A percentile compares a stretch with the other conserved stretches of the same genome.
These are phyloP conservation scores for Penicillium hesseltinei DNA, from an alignment of 2,329 filamentous ascomycete genomes.

Conservation along the genomic window DNA sequence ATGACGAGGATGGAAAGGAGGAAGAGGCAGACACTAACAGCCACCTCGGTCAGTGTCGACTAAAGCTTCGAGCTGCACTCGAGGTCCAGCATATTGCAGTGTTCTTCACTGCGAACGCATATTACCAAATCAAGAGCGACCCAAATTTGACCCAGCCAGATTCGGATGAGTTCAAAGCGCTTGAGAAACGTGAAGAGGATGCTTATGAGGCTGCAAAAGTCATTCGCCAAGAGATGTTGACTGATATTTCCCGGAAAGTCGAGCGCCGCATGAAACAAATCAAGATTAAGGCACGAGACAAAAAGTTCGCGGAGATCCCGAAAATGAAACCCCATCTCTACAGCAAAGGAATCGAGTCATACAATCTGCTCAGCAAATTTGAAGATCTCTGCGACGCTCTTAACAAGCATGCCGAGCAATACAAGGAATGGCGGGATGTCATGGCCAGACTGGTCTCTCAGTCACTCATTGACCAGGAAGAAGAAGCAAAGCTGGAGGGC, in stretches of 20 bases:
- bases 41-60: constrained; percentile 59
- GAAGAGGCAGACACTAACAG: constrained; percentile 42
- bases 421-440: constrained; percentile 72
- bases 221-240: constrained; percentile 75
- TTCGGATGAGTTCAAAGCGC: constrained; percentile 62
- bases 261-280: constrained; percentile 64
- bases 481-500: constrained; percentile 71
- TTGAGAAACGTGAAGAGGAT: constrained; percentile 69
- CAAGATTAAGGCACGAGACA: constrained; percentile 50
- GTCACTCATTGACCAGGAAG: constrained; percentile 80
- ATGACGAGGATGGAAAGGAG: constrained; percentile 38
- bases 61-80: constrained; percentile 68
- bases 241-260: constrained; percentile 57
- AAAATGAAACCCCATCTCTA: constrained; percentile 55
- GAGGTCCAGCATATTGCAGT: constrained; percentile 77
- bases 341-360: constrained; percentile 70
- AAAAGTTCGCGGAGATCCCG: constrained; percentile 63
- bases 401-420: constrained; percentile 67
- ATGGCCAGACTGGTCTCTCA: constrained; percentile 70
- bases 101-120: constrained; percentile 82
- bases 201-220: constrained; percentile 76
- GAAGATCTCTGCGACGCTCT: constrained; percentile 64
- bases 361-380: constrained; percentile 63
- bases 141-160: constrained; percentile 61
- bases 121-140: constrained; percentile 78